Evolutionary conservation across 768 basidiomycete species (phyloP).

Genomic region (Phlebiopsis flavidoalba): DNA sequence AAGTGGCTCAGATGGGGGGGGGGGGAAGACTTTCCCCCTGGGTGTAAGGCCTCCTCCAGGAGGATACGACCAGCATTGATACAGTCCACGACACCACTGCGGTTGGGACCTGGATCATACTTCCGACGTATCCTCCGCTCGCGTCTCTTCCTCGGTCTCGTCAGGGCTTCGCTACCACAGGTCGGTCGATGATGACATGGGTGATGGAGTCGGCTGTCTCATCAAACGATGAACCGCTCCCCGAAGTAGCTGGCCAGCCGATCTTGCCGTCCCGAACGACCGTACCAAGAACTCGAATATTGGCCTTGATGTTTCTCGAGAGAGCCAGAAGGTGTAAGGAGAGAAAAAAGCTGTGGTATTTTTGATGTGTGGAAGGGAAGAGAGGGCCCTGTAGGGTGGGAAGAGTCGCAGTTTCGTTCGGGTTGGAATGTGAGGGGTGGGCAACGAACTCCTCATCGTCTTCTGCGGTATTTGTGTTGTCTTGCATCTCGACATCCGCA

Average conservation of each 20-base stretch:
- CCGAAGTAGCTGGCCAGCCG: conserved; percentile 83
- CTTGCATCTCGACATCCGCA: conserved; percentile 33
- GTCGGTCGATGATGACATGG: conserved; percentile 93
- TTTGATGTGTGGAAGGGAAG: conserved; percentile 53
- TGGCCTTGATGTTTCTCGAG: conserved; percentile 84
- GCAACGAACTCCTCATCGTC: conserved; percentile 63
- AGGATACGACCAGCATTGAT: conserved; percentile 84
- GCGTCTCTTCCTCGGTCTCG: conserved; percentile 53
- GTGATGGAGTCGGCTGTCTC: conserved; percentile 84
- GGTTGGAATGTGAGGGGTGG: conserved; percentile 48
- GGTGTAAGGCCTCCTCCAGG: conserved; percentile 79
- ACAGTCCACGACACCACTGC: conserved; percentile 86
- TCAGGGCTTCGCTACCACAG: conserved; percentile 43
- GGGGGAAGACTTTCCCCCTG: conserved; percentile 60
- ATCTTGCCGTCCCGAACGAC: conserved; percentile 88
- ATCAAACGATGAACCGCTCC: conserved; percentile 73
- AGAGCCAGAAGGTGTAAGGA: conserved; percentile 88
- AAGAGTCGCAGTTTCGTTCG: conserved; percentile 41
- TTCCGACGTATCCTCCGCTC: conserved; percentile 66
- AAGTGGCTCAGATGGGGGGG: conserved; percentile 98
- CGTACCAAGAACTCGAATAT: conserved; percentile 94
- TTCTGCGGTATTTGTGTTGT: conserved; percentile 19
- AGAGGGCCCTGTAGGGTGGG: conserved; percentile 67
- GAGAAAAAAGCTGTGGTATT: conserved; percentile 76
- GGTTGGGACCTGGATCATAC: conserved; percentile 83